Evolutionary conservation across 768 basidiomycete species (phyloP).

Genomic region (Pulveroboletus sp.): DNA sequence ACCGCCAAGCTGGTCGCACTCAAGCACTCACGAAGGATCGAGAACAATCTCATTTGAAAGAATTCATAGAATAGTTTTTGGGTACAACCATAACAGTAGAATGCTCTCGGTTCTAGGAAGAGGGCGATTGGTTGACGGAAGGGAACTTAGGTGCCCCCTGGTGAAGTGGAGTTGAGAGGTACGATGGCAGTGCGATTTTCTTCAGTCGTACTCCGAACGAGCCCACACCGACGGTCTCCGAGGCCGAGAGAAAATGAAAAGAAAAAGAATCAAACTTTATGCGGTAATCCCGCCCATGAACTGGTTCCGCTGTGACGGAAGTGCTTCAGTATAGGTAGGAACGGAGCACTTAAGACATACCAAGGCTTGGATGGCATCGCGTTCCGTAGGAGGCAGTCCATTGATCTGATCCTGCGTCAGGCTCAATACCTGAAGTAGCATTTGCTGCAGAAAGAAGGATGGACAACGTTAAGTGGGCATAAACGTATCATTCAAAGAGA

Average conservation of each 20-base stretch:
- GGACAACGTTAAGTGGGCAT: background rate
- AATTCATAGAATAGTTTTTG: slow-evolving; percentile 10
- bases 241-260: background rate
- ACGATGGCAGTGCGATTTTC: background rate
- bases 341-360: slow-evolving; percentile 37
- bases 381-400: slow-evolving; percentile 70
- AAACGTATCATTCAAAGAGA: too few species aligned
- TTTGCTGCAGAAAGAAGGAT: slow-evolving; percentile 42
- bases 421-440: slow-evolving; percentile 83
- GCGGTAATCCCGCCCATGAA: slow-evolving; percentile 31
- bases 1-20: slow-evolving; percentile 65
- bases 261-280: slow-evolving; percentile 1
- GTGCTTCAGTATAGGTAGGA: background rate
- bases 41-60: slow-evolving; percentile 45
- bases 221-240: background rate
- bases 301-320: slow-evolving; percentile 27
- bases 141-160: background rate
- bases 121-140: background rate
- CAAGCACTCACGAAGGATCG: slow-evolving; percentile 52
- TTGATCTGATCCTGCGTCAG: slow-evolving; percentile 82
- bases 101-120: background rate
- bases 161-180: background rate
- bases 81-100: background rate
- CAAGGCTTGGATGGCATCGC: slow-evolving; percentile 74
- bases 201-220: background rate